Evolutionary conservation across 352 stramenopile genomes (phyloP), one percentile per base, ranked within the genome.

Genomic region (Pythium rishiriense): DNA sequence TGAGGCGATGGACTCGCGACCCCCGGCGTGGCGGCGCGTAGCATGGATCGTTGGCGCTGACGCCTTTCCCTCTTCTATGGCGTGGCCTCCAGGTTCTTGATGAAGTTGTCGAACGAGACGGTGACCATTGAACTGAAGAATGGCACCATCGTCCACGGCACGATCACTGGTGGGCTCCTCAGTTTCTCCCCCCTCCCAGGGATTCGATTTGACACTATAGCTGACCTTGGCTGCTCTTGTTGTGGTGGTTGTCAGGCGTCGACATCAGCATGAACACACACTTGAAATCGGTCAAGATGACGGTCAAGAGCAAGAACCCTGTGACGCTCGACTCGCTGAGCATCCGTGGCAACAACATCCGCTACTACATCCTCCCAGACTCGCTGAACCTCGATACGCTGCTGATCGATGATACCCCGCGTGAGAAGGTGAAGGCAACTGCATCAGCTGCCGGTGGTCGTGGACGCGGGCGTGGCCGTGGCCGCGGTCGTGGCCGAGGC

Each of bases 81-180:
- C 45, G 21, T 54, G 28, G 47, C n/a, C 17, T 22, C 53, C 55
- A 95, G 94, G 62, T 98, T 98, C 80, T 91, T 98, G 72, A 98
- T 98, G 95, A 99, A 99, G 76, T 85, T 99, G 50, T 98, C 97
- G 59, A 98, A 98, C 59, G 97, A 99, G 82, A 98, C 97, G 59
- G 97, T 99, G 37, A 99, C 97, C 33, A 99, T 99, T 62, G 98
- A 99, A 74, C 85, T 99, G n/a, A 99, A 99, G 83, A 99, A 99
- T 83, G 97, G 97, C 52, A 99, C 97, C n/a, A 98, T 99, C 33
- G 91, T 99, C 48, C 90, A 98, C 58, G 98, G 98, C 55, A 99
- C 98, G 2, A 97, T 99, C 57, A 95, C 96, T 60, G 92, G 91
- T 97, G 62, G 39, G 67, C 15, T 12, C 37, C 37, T 39, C 17